Percentiles rank a stretch among this genome's conserved stretches.
These are phyloP conservation scores for Claviceps sp. DNA, from an alignment of 2,329 filamentous ascomycete species.

Conservation along the genomic window DNA sequence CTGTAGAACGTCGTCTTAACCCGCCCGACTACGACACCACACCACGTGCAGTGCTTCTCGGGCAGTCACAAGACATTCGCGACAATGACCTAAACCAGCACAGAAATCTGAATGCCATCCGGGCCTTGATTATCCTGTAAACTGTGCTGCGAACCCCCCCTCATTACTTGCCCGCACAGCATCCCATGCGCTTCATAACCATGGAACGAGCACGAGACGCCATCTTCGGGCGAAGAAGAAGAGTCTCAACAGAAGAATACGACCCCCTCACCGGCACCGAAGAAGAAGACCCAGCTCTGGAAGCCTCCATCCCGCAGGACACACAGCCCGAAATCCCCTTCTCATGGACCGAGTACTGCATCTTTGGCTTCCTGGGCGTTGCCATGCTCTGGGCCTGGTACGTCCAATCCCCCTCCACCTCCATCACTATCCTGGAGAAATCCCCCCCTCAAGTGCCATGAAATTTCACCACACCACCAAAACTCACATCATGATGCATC, in stretches of 20 bases:
- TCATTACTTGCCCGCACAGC: neutral
- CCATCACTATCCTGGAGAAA: neutral
- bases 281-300: slow-evolving; percentile 15
- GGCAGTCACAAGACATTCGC: no score
- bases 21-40: no score
- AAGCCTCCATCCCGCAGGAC: slow-evolving; percentile 16
- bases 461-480: no score
- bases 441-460: no score
- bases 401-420: slow-evolving; percentile 14
- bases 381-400: slow-evolving; percentile 98
- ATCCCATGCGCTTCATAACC: neutral
- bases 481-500: neutral
- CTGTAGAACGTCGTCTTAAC: no score
- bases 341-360: slow-evolving; percentile 73
- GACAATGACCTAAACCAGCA: no score
- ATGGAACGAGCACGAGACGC: slow-evolving; percentile 17
- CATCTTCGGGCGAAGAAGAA: neutral
- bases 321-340: slow-evolving; percentile 40
- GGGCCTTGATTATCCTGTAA: no score
- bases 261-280: slow-evolving; percentile 16
- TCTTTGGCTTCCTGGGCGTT: slow-evolving; percentile 75
- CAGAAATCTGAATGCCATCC: no score
- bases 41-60: no score
- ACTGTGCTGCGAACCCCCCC: neutral
- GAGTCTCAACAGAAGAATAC: slow-evolving; percentile 15